Percentiles rank a stretch among this genome's conserved stretches.
Evolutionary conservation across 495 filamentous ascomycete genomes (phyloP).

Genomic region (Penicillium robsamsonii): DNA sequence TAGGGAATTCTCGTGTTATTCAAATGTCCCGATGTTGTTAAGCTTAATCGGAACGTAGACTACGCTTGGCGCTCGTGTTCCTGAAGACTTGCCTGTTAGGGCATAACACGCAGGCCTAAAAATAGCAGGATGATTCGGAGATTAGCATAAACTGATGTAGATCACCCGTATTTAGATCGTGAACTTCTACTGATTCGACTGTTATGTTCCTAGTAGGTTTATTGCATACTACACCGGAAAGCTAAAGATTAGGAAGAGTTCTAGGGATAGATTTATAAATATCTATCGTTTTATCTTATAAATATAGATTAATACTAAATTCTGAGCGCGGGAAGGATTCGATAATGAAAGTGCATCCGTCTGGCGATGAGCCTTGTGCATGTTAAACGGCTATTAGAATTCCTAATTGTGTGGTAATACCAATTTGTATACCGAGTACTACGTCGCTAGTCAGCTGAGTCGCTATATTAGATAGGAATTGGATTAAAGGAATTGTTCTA

Average conservation of each 20-base stretch:
- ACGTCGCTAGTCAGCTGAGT: background rate
- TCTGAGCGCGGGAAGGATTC: background rate
- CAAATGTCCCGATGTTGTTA: background rate
- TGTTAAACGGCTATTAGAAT: background rate
- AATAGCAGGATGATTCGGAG: constrained; percentile 3
- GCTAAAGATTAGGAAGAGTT: background rate
- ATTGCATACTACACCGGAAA: constrained; percentile 8
- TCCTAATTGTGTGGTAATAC: background rate
- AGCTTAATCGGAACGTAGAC: constrained; percentile 1
- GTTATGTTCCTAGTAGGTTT: background rate
- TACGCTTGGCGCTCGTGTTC: constrained; percentile 11
- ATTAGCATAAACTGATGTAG: constrained; percentile 1
- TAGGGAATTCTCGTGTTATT: background rate
- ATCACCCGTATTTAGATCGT: constrained; percentile 3
- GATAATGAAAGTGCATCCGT: background rate
- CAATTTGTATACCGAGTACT: background rate
- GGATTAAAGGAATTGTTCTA: too few relatives aligned
- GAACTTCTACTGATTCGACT: background rate
- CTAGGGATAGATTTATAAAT: background rate
- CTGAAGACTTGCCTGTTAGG: constrained; percentile 5
- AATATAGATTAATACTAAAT: background rate
- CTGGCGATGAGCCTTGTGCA: background rate
- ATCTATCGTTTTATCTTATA: background rate
- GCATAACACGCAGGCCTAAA: constrained; percentile 1
- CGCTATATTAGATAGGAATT: background rate